Conservation (phyloP, 1,284 basidiomycete genomes). For the Wolfiporia cocos region DNA sequence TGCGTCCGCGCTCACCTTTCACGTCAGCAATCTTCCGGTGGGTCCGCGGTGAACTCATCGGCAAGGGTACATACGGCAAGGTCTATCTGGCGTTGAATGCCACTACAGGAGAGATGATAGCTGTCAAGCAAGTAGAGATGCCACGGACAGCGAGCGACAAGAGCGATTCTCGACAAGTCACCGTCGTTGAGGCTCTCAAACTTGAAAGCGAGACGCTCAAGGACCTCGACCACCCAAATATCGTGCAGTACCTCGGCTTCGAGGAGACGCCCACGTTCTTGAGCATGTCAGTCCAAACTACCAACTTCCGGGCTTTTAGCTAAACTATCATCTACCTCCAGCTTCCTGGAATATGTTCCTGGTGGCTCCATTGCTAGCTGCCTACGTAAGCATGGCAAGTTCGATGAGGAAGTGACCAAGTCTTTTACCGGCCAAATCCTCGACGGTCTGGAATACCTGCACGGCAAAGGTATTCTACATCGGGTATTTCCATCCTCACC, state of each 20-base stretch:
- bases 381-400: constrained; percentile 88
- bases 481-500: constrained; percentile 42
- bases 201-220: constrained; percentile 94
- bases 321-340: constrained; percentile 23
- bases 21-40: constrained; percentile 94
- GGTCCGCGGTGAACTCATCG: constrained; percentile 97
- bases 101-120: constrained; percentile 99
- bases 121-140: constrained; percentile 98
- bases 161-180: constrained; percentile 79
- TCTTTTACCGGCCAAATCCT: constrained; percentile 94
- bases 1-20: too few relatives aligned
- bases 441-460: constrained; percentile 89
- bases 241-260: constrained; percentile 97
- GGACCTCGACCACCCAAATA: constrained; percentile 95
- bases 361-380: constrained; percentile 95
- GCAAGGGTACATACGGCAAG: constrained; percentile 93
- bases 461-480: constrained; percentile 89
- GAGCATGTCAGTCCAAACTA: constrained; percentile 71
- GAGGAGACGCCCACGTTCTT: constrained; percentile 88
- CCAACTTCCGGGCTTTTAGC: constrained; percentile 9
- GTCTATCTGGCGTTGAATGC: constrained; percentile 97
- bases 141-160: constrained; percentile 88
- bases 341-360: constrained; percentile 97
- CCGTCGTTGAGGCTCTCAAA: constrained; percentile 88
- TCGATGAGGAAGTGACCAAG: constrained; percentile 89